Evolutionary conservation across 2,329 filamentous ascomycete species (phyloP).

Genomic region (Chrysosporium keratinophilum): DNA sequence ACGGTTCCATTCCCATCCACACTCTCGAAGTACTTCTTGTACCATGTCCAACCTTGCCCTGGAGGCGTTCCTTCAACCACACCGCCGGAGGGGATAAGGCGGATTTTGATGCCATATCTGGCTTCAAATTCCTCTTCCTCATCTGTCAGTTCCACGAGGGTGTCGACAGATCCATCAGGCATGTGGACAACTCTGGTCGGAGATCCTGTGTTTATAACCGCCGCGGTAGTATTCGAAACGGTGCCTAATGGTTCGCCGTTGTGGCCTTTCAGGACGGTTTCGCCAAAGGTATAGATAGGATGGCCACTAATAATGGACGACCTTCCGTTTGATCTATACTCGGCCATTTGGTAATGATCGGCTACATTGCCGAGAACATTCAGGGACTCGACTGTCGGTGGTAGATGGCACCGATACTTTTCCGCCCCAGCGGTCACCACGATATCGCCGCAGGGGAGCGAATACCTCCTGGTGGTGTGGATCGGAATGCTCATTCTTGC

Average conservation of each 20-base stretch:
- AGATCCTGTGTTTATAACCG: conserved; percentile 2
- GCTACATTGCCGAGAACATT: conserved; percentile 5
- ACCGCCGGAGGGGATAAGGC: conserved; percentile 11
- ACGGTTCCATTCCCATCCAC: background rate
- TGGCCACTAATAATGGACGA: conserved; percentile 7
- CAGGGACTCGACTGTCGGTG: conserved; percentile 6
- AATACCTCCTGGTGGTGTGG: background rate
- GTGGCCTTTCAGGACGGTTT: background rate
- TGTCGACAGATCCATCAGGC: conserved; percentile 5
- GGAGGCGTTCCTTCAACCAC: conserved; percentile 9
- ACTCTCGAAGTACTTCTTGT: conserved; percentile 8
- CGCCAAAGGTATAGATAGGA: conserved; percentile 12
- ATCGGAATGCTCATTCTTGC: background rate
- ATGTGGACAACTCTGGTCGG: conserved; percentile 5
- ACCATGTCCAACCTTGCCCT: conserved; percentile 15
- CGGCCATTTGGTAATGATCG: conserved; percentile 3
- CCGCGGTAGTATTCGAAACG: conserved; percentile 8
- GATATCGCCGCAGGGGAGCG: conserved; percentile 12
- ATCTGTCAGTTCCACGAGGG: conserved; percentile 12
- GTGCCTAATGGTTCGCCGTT: background rate
- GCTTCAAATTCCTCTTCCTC: conserved; percentile 8
- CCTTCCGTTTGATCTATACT: conserved; percentile 8
- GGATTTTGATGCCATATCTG: background rate
- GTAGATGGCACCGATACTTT: conserved; percentile 11
- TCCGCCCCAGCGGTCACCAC: conserved; percentile 11